A percentile compares a stretch with the other conserved stretches of the same genome.
Evolutionary conservation across 2,329 filamentous ascomycete genomes (phyloP).

Genomic region (Phialemoniopsis sp.): DNA sequence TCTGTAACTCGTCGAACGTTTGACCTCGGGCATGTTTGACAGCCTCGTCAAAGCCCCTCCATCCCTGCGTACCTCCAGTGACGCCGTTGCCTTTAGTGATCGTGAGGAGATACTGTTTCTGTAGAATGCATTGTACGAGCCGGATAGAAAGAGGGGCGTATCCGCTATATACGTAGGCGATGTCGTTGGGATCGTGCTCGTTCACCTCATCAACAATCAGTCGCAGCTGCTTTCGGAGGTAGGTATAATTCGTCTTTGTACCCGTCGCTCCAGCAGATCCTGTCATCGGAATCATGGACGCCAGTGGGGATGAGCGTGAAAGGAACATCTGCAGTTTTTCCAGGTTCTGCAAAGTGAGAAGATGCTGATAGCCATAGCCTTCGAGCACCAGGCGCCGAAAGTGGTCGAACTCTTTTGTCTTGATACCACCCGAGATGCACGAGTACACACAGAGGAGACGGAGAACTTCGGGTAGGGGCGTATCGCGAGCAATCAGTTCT

Average conservation of each 20-base stretch:
- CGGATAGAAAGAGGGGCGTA: slow-evolving; percentile 91
- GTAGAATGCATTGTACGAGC: slow-evolving; percentile 86
- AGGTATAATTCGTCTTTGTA: slow-evolving; percentile 84
- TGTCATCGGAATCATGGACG: slow-evolving; percentile 75
- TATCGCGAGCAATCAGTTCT: slow-evolving; percentile 87
- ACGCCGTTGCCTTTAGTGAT: slow-evolving; percentile 59
- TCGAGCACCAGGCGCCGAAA: slow-evolving; percentile 87
- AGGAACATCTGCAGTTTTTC: slow-evolving; percentile 87
- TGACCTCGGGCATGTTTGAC: slow-evolving; percentile 83
- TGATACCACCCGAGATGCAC: slow-evolving; percentile 82
- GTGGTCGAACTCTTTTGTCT: slow-evolving; percentile 80
- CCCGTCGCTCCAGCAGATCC: slow-evolving; percentile 50
- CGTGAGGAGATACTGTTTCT: slow-evolving; percentile 78
- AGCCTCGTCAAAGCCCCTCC: slow-evolving; percentile 90
- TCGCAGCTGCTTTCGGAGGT: slow-evolving; percentile 78
- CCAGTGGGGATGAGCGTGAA: slow-evolving; percentile 70
- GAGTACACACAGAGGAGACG: slow-evolving; percentile 88
- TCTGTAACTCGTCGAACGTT: slow-evolving; percentile 89
- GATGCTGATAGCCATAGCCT: slow-evolving; percentile 91
- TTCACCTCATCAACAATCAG: slow-evolving; percentile 96
- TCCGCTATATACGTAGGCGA: slow-evolving; percentile 96
- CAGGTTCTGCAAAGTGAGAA: slow-evolving; percentile 81
- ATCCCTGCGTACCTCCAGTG: slow-evolving; percentile 65
- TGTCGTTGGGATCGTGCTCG: slow-evolving; percentile 88
- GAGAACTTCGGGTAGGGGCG: slow-evolving; percentile 75